Base-by-base conservation (phyloP, 305 asterid genomes). In the Fraxinus dipetala region DNA sequence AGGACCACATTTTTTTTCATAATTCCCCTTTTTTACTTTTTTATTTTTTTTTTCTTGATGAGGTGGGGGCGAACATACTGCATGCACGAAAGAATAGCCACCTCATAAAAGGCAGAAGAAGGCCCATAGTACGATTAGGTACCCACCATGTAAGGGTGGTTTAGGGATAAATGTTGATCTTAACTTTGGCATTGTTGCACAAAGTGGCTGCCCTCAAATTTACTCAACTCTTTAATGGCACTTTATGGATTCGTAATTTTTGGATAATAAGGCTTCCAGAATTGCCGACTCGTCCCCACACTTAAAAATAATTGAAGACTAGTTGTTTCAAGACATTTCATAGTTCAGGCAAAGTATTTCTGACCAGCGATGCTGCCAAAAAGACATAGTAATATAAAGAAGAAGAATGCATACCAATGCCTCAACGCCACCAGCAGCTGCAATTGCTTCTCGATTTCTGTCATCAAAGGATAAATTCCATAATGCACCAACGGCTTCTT, bases 401-500 rank as follows among this genome's bases (percentile, higher is more conserved):
- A 48, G 24, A 80, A 79, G 4, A 73, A 73, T 61, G 67, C 84
- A 74, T 78, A 89, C 92, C 90, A 89, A 85, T 43, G 92, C 92
- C 81, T 89, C 92, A 81, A 89, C 87, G 10, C 92, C 92, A 81
- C 92, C 89, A 84, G 89, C 86, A 83, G 88, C 87, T 13, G 92
- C 91, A 84, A 89, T 87, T 81, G 87, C 88, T 87, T 89, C 92
- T 61, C 92, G 88, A 75, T 89, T 89, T 79, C 92, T 86, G 80
- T 89, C 92, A 86, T 89, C 91, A 81, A 89, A 89, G 65, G 92
- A 89, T 78, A 89, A 79, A 85, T 89, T 89, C 92, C 92, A 89
- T 84, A 89, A 86, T 59, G 92, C 92, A 77, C 92, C 92, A 72
- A 90, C 92, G 30, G 92, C 92, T 83, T 89, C 92, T 89, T 89